These are phyloP conservation scores for Cyphellophora europaea DNA, from an alignment of 2,329 filamentous ascomycete species.

Conservation along the genomic window DNA sequence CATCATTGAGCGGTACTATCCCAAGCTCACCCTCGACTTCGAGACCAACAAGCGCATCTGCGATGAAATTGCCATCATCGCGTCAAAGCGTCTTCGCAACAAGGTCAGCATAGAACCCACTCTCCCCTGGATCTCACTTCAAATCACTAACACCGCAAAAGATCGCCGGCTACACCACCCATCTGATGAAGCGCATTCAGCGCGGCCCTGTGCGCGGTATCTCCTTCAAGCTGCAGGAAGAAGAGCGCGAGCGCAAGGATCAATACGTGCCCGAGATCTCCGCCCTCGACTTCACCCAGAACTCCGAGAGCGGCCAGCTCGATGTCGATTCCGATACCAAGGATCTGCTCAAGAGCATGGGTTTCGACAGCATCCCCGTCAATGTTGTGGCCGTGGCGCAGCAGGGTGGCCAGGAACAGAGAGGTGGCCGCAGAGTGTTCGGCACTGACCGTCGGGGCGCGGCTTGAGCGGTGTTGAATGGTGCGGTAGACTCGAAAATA, in stretches of 20 bases:
- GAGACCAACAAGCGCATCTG: conserved; percentile 99
- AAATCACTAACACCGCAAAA: conserved; percentile 25
- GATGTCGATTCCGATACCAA: conserved; percentile 97
- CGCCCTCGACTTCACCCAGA: conserved; percentile 95
- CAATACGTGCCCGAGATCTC: conserved; percentile 99
- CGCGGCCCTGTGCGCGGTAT: conserved; percentile 98
- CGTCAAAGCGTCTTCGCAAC: conserved; percentile 98
- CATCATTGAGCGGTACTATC: conserved; percentile 98
- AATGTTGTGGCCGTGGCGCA: conserved; percentile 87
- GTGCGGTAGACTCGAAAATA: background rate
- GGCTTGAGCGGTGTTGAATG: conserved; percentile 5
- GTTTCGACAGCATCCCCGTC: conserved; percentile 97
- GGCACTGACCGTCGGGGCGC: conserved; percentile 16
- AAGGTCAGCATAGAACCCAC: conserved; percentile 53
- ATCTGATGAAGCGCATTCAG: conserved; percentile 99
- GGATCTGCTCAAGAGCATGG: conserved; percentile 96
- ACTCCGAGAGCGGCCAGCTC: conserved; percentile 83
- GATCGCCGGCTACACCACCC: conserved; percentile 98
- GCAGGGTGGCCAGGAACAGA: conserved; percentile 61
- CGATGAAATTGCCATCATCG: conserved; percentile 99
- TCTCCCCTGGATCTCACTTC: background rate
- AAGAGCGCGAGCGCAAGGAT: conserved; percentile 99
- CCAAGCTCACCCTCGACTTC: conserved; percentile 97
- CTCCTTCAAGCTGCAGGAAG: conserved; percentile 99
- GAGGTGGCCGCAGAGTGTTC: conserved; percentile 44